phyloP scores from a whole-genome alignment of 2,329 filamentous ascomycete genomes.

The Penicillium janthinellum region DNA sequence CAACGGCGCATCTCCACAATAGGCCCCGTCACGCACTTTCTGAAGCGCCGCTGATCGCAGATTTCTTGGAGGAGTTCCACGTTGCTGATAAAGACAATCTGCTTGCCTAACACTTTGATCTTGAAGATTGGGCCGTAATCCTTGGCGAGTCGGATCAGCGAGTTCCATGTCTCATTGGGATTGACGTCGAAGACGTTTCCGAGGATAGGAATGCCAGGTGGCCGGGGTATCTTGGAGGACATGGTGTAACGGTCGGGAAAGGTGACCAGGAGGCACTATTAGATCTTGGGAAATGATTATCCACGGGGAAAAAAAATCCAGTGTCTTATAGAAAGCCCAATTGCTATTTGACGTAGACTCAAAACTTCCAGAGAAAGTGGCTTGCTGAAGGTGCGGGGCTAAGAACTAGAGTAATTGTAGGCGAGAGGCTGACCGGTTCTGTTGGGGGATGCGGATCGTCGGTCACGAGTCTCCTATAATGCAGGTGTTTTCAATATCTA shows the following conservation, averaged over 20 bases:
- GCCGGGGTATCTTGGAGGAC: slow-evolving; percentile 49
- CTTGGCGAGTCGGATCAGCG: slow-evolving; percentile 52
- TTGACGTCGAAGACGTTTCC: slow-evolving; percentile 57
- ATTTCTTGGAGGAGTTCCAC: slow-evolving; percentile 63
- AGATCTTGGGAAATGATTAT: background rate
- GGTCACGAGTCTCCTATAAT: no score
- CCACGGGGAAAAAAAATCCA: background rate
- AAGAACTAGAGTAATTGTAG: no score
- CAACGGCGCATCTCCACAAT: slow-evolving; percentile 61
- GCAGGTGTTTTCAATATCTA: no score
- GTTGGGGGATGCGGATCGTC: no score
- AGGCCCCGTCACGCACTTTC: slow-evolving; percentile 52
- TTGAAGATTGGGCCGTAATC: slow-evolving; percentile 62
- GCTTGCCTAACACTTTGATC: slow-evolving; percentile 51
- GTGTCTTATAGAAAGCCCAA: background rate
- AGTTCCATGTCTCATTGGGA: slow-evolving; percentile 53
- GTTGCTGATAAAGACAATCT: slow-evolving; percentile 55
- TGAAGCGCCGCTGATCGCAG: slow-evolving; percentile 67
- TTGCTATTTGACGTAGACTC: no score
- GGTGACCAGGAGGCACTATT: background rate
- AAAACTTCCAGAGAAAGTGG: no score
- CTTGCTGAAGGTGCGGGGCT: no score
- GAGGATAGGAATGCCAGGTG: slow-evolving; percentile 53
- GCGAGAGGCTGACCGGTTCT: no score
- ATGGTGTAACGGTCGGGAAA: background rate